These are phyloP conservation scores for Mycena capillaripes DNA, from an alignment of 768 basidiomycete genomes.

Conservation along the genomic window DNA sequence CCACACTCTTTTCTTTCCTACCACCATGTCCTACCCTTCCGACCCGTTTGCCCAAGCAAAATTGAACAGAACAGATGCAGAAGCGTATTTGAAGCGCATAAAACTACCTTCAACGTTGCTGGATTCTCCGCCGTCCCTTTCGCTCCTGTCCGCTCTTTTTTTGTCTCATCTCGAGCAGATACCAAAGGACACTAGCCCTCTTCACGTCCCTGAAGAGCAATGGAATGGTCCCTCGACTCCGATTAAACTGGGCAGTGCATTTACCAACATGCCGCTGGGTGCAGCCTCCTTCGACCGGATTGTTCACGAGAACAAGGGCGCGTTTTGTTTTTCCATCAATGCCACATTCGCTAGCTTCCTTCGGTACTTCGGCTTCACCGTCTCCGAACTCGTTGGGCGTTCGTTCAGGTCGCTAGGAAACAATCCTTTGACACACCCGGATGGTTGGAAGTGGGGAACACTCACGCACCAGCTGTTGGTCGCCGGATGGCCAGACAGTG, in stretches of 20 bases:
- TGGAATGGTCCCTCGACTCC: constrained; percentile 31
- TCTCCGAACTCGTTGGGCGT: constrained; percentile 33
- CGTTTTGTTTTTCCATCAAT: constrained; percentile 36
- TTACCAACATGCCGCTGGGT: constrained; percentile 36
- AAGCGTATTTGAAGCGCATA: constrained; percentile 28
- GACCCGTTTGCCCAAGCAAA: constrained; percentile 12
- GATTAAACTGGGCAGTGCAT: constrained; percentile 28
- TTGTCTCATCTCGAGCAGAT: constrained; percentile 34
- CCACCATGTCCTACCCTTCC: constrained; percentile 19
- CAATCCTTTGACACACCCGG: constrained; percentile 31
- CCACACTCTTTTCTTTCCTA: background rate
- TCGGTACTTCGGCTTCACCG: constrained; percentile 27
- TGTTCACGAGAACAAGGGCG: constrained; percentile 33
- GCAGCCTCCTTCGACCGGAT: constrained; percentile 29
- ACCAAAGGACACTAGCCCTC: constrained; percentile 34
- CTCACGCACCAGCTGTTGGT: constrained; percentile 33
- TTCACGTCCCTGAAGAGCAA: constrained; percentile 36
- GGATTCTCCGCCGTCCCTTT: constrained; percentile 31
- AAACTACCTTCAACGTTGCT: constrained; percentile 24
- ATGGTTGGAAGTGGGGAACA: constrained; percentile 37
- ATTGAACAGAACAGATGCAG: constrained; percentile 21
- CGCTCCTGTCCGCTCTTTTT: constrained; percentile 26
- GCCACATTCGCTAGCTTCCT: constrained; percentile 31
- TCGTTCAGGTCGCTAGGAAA: constrained; percentile 32
- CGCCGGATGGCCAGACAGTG: constrained; percentile 26